Base-by-base conservation (phyloP, 176 grass and related monocot genomes). In the Aechmea fasciata region DNA sequence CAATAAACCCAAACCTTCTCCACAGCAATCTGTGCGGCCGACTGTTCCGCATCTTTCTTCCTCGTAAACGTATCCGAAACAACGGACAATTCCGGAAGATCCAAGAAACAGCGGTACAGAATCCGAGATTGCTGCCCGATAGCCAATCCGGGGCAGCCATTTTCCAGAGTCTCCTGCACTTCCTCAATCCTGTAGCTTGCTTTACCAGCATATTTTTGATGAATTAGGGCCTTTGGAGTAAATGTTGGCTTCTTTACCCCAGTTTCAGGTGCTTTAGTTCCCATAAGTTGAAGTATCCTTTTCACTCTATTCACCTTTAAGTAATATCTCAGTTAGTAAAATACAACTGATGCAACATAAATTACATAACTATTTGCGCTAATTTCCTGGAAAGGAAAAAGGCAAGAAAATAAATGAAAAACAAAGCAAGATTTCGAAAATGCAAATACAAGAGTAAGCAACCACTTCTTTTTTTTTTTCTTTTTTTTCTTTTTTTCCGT, bases 11-110 rank as follows among this genome's bases (percentile, higher is more conserved):
- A 55, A 66, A 97, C 89, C 86, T 90, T 92, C 47, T 97, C 93
- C 68, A 97, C 62, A 61, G 93, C 93, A 49, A 97, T 90, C 78
- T 87, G 84, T 41, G 93, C 89, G 8, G 93, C 93, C 48, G 86
- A 76, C 80, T 97, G 93, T 73, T 97, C 89, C 6, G 93, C 89
- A 28, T 97, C 89, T 82, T 97, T 97, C 86, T 97, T 92, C 73
- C 79, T 77, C 66, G 81, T 29, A 73, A 90, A 90, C 26, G 59
- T 83, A 24, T 81, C 93, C 2, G 89, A 88, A 62, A 82, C 81
- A 77, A 97, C 82, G 50, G 84, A 83, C 69, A 97, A 75, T 25
- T 65, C 89, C 9, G 84, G 86, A 26, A 97, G 79, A 47, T 97
- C 77, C 23, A 97, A 79, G 57, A 67, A 50, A 71, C 93, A 92